Evolutionary conservation across 768 basidiomycete species (phyloP).

Genomic region (Strobilomyces confusus): DNA sequence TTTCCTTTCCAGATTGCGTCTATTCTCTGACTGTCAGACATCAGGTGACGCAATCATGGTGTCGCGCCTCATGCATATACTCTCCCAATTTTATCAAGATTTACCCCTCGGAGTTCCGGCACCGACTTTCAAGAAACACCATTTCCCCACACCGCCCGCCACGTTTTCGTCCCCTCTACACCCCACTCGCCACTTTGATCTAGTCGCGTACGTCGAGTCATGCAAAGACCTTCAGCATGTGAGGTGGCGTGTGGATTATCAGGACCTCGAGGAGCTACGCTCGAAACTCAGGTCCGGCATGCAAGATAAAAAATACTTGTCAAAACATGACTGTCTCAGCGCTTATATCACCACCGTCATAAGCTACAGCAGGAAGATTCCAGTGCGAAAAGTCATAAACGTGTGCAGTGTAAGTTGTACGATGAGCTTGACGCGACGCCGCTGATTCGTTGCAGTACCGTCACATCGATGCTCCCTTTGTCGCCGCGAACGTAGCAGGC

Average conservation of each 20-base stretch:
- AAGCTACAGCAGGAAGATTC: constrained; percentile 6
- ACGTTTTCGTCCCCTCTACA: constrained; percentile 13
- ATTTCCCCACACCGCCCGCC: constrained; percentile 16
- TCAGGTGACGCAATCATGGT: constrained; percentile 30
- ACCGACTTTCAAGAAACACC: constrained; percentile 26
- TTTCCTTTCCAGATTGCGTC: background rate
- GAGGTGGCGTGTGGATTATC: constrained; percentile 12
- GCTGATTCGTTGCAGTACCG: too few relatives aligned
- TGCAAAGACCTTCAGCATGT: constrained; percentile 11
- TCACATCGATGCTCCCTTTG: too few relatives aligned
- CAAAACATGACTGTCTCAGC: constrained; percentile 25
- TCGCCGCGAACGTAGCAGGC: too few relatives aligned
- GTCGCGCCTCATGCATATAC: constrained; percentile 26
- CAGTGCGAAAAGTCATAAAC: constrained; percentile 21
- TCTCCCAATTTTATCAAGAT: constrained; percentile 31
- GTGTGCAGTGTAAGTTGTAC: constrained; percentile 18
- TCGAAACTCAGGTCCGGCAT: background rate
- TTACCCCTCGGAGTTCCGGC: constrained; percentile 1
- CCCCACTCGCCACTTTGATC: constrained; percentile 10
- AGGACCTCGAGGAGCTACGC: constrained; percentile 15
- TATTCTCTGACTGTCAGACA: background rate
- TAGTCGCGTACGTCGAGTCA: background rate
- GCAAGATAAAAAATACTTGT: background rate
- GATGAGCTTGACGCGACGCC: too few relatives aligned
- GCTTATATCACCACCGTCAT: constrained; percentile 24